A percentile compares a stretch with the other conserved stretches of the same genome.
Evolutionary conservation across 2,329 filamentous ascomycete species (phyloP).

Genomic region (Chaetomiaceae sp.): DNA sequence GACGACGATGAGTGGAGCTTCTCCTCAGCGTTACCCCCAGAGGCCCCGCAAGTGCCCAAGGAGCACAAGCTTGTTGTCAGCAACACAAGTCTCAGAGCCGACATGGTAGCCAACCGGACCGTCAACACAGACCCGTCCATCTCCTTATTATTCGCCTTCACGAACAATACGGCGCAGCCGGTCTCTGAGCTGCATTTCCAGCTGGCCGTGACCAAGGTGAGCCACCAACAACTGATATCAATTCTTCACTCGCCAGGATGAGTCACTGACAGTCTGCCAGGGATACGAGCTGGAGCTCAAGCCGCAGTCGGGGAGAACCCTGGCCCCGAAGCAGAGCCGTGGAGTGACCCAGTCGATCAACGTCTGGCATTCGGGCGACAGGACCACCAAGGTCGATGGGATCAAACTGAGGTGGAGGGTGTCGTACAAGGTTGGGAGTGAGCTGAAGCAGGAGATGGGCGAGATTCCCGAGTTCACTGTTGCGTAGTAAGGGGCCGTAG

Average conservation of each 20-base stretch:
- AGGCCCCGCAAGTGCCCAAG: constrained; percentile 44
- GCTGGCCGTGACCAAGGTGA: constrained; percentile 87
- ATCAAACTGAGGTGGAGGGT: constrained; percentile 89
- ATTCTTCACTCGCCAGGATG: too few species aligned
- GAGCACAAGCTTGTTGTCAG: constrained; percentile 63
- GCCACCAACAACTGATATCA: constrained; percentile 17
- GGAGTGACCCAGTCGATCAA: constrained; percentile 80
- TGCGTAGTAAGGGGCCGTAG: constrained; percentile 41
- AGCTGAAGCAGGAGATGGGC: constrained; percentile 72
- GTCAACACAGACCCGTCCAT: constrained; percentile 53
- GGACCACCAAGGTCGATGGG: constrained; percentile 62
- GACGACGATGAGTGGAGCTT: constrained; percentile 95
- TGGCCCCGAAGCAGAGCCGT: constrained; percentile 65
- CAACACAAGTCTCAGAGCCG: constrained; percentile 65
- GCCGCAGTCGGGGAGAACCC: constrained; percentile 74
- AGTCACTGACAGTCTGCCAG: constrained; percentile 40
- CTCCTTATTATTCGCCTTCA: constrained; percentile 72
- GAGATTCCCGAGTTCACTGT: constrained; percentile 77
- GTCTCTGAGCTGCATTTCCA: constrained; percentile 84
- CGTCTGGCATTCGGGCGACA: constrained; percentile 67
- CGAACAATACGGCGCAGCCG: constrained; percentile 67
- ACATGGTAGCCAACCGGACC: constrained; percentile 64
- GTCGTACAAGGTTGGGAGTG: constrained; percentile 66
- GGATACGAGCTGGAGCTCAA: constrained; percentile 75
- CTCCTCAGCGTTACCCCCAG: constrained; percentile 72